Evolutionary conservation across 306 rosid species (phyloP).

Genomic region (Castanospermum australe): DNA sequence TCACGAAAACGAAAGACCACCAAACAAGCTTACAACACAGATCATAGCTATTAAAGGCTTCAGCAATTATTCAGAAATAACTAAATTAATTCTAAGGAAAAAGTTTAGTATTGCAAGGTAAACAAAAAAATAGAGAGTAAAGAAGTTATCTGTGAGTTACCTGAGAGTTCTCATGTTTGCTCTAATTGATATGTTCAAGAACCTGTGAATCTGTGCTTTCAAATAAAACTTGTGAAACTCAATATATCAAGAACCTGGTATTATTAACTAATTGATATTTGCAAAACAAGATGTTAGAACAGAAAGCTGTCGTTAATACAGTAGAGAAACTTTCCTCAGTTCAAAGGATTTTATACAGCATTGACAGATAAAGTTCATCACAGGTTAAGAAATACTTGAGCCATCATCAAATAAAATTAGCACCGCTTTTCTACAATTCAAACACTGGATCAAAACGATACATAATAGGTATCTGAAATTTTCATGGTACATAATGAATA

Average conservation of each 20-base stretch:
- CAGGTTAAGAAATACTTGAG: neutral
- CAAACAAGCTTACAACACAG: neutral
- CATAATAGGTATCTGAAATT: neutral
- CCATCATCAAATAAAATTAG: neutral
- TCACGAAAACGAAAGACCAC: conserved; percentile 14
- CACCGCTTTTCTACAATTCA: neutral
- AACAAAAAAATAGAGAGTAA: neutral
- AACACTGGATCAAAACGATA: neutral
- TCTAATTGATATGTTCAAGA: too few species aligned
- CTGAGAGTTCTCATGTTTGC: neutral
- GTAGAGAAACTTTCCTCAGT: neutral
- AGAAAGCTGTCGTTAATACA: neutral
- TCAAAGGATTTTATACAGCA: neutral
- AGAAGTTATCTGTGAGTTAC: conserved; percentile 50
- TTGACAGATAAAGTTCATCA: neutral
- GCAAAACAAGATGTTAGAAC: neutral
- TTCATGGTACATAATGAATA: neutral
- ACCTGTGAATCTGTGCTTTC: too few species aligned
- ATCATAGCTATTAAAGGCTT: neutral
- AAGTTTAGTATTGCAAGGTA: neutral
- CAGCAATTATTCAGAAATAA: neutral
- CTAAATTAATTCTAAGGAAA: neutral
- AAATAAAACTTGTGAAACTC: neutral
- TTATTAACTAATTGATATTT: neutral
- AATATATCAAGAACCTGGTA: neutral